Percentiles rank a stretch among this genome's conserved stretches.
These are phyloP conservation scores for Heteromeles arbutifolia DNA, from an alignment of 306 rosid genomes.

Conservation along the genomic window DNA sequence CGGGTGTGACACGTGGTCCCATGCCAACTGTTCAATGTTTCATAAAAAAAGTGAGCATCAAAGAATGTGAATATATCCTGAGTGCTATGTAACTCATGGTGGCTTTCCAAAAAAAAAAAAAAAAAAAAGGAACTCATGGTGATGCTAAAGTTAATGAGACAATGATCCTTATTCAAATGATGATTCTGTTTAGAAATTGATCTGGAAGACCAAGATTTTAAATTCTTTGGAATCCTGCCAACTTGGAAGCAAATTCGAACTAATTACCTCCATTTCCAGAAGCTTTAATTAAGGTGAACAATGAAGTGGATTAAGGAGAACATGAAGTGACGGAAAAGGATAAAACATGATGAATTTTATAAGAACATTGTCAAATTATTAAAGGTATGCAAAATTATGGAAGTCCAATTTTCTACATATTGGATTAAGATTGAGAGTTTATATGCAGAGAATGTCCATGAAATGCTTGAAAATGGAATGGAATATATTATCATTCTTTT, in stretches of 20 bases:
- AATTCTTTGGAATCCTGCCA: slow-evolving; percentile 1
- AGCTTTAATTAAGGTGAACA: background rate
- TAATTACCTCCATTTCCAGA: background rate
- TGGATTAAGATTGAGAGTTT: background rate
- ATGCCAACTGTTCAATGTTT: background rate
- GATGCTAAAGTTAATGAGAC: background rate
- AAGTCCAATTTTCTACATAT: background rate
- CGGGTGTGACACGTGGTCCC: background rate
- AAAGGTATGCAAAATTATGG: background rate
- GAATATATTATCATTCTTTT: slow-evolving; percentile 2
- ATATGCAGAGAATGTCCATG: background rate
- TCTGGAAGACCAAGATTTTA: background rate
- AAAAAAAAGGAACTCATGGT: background rate
- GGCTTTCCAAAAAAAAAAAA: no score
- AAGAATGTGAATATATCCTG: slow-evolving; percentile 7
- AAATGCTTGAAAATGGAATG: slow-evolving; percentile 1
- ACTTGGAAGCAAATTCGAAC: slow-evolving; percentile 1
- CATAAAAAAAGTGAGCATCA: background rate
- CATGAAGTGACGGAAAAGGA: background rate
- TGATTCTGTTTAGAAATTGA: background rate
- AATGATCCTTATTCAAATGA: slow-evolving; percentile 7
- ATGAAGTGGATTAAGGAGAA: background rate
- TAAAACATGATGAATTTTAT: background rate
- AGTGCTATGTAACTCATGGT: no score
- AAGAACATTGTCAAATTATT: background rate